A percentile compares a stretch with the other conserved stretches of the same genome.
These are phyloP conservation scores for Diplocarpon rosae DNA, from an alignment of 2,329 filamentous ascomycete genomes.

Conservation along the genomic window DNA sequence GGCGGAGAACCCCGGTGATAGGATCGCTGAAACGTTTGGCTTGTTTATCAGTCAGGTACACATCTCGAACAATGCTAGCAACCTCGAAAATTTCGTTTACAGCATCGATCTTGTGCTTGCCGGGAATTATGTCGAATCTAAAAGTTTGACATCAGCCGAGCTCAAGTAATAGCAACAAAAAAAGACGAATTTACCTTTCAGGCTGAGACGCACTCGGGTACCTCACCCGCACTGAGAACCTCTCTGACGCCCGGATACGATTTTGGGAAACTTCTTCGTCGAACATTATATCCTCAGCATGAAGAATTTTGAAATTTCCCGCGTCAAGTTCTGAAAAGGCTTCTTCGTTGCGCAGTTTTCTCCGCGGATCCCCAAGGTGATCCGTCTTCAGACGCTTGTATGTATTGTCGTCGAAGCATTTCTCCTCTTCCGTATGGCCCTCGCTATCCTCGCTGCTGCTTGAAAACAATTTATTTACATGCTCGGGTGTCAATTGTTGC, in stretches of 20 bases:
- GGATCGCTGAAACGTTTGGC: conserved; percentile 59
- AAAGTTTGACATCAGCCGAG: conserved; percentile 10
- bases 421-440: conserved; percentile 4
- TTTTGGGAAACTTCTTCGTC: conserved; percentile 36
- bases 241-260: conserved; percentile 23
- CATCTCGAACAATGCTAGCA: conserved; percentile 57
- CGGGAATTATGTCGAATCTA: conserved; percentile 65
- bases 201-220: conserved; percentile 67
- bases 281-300: conserved; percentile 46
- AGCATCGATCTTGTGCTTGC: conserved; percentile 69
- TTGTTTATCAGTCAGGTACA: conserved; percentile 66
- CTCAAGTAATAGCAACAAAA: background rate
- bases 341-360: conserved; percentile 19
- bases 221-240: conserved; percentile 51
- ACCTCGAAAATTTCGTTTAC: conserved; percentile 62
- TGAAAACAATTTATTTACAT: too few species aligned
- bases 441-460: conserved; percentile 4
- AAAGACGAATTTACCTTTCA: conserved; percentile 44
- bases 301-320: conserved; percentile 34
- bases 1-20: conserved; percentile 62
- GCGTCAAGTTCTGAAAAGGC: conserved; percentile 20
- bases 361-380: conserved; percentile 16
- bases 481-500: conserved; percentile 13
- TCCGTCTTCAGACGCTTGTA: conserved; percentile 18
- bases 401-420: background rate